Evolutionary conservation across 1,139 yeast genomes (phyloP).

Genomic region (Taphrina deformans): DNA sequence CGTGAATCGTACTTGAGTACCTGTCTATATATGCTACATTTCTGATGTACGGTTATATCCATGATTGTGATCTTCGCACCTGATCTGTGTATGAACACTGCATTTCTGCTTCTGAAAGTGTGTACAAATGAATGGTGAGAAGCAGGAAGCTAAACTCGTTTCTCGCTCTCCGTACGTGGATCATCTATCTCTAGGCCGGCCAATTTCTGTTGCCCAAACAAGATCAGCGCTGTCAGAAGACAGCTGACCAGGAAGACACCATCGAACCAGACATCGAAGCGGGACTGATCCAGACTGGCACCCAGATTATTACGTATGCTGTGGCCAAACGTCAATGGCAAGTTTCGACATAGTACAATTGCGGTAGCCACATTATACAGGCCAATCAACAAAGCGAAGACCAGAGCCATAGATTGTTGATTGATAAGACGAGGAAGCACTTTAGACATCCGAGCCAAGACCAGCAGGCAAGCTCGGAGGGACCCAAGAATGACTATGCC

Average conservation of each 20-base stretch:
- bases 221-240: slow-evolving; percentile 53
- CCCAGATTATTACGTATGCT: slow-evolving; percentile 55
- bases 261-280: slow-evolving; percentile 81
- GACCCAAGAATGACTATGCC: slow-evolving; percentile 68
- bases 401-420: slow-evolving; percentile 46
- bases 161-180: slow-evolving; percentile 38
- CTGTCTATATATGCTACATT: too few relatives aligned
- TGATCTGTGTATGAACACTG: too few relatives aligned
- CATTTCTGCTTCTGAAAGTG: neutral
- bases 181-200: slow-evolving; percentile 36
- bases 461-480: slow-evolving; percentile 47
- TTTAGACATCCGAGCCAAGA: slow-evolving; percentile 42
- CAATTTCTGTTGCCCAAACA: slow-evolving; percentile 41
- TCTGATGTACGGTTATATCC: neutral
- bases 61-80: neutral
- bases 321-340: slow-evolving; percentile 62
- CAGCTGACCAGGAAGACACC: slow-evolving; percentile 64
- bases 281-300: slow-evolving; percentile 55
- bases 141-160: slow-evolving; percentile 35
- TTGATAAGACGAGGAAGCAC: slow-evolving; percentile 42
- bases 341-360: slow-evolving; percentile 68
- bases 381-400: slow-evolving; percentile 71
- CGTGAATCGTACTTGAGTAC: too few relatives aligned
- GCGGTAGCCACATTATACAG: slow-evolving; percentile 80
- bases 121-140: neutral